phyloP scores from a whole-genome alignment of 495 filamentous ascomycete species.

The Penicillium silybi region DNA sequence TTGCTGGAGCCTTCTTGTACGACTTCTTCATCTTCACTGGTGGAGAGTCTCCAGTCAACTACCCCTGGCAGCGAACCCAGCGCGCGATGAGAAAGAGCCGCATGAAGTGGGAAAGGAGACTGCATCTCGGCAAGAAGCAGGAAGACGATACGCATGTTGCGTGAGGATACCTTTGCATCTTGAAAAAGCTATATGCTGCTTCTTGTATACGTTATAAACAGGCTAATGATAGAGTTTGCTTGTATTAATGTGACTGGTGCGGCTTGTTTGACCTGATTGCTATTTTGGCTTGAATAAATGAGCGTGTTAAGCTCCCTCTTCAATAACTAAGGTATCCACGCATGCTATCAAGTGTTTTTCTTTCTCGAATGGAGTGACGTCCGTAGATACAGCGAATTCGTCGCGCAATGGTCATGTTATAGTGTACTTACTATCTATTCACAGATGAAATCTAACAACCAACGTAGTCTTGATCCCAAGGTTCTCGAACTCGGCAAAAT shows the following conservation, averaged over 20 bases:
- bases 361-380: too few species aligned
- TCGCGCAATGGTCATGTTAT: too few species aligned
- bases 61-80: slow-evolving; percentile 38
- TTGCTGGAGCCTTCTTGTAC: slow-evolving; percentile 47
- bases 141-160: not conserved
- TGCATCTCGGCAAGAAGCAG: slow-evolving; percentile 17
- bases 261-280: too few species aligned
- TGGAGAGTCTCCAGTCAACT: slow-evolving; percentile 50
- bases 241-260: not conserved
- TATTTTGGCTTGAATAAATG: too few species aligned
- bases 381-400: too few species aligned
- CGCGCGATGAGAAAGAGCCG: slow-evolving; percentile 32
- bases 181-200: not conserved
- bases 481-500: not conserved
- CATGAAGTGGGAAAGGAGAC: slow-evolving; percentile 29
- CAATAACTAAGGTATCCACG: too few species aligned
- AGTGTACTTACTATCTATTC: not conserved
- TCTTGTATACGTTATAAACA: not conserved
- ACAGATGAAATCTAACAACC: not conserved
- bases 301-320: too few species aligned
- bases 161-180: not conserved
- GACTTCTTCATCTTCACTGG: slow-evolving; percentile 53
- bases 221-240: not conserved
- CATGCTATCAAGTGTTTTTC: too few species aligned
- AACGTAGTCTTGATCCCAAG: too few species aligned